phyloP scores from a whole-genome alignment of 371 early-diverging fungal genomes.

The Batkoa obscura region DNA sequence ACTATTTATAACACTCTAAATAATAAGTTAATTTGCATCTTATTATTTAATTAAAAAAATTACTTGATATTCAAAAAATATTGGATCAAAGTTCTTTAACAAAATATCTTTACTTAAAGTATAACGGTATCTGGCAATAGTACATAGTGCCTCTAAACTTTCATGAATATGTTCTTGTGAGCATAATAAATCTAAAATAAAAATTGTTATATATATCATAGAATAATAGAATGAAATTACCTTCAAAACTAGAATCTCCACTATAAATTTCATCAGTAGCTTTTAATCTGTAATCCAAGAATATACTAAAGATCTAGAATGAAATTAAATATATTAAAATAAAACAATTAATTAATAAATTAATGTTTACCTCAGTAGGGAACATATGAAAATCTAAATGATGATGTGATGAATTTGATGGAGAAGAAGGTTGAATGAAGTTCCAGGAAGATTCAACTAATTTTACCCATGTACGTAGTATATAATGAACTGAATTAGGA shows the following conservation, averaged over 20 bases:
- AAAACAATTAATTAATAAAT: slow-evolving; percentile 4
- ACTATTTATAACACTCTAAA: no score
- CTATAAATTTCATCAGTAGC: slow-evolving; percentile 13
- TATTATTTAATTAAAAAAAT: no score
- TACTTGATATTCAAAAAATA: neutral
- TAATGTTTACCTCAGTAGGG: neutral
- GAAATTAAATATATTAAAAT: slow-evolving; percentile 12
- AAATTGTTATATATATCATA: no score
- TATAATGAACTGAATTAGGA: slow-evolving; percentile 55
- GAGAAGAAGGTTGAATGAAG: slow-evolving; percentile 21
- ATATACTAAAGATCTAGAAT: slow-evolving; percentile 6
- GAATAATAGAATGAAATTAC: neutral
- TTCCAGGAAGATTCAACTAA: slow-evolving; percentile 38
- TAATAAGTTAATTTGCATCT: no score
- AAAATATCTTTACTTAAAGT: neutral
- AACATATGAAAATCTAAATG: neutral
- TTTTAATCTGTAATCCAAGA: slow-evolving; percentile 3
- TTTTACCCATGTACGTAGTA: slow-evolving; percentile 72
- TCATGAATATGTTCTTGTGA: neutral
- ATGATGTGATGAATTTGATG: slow-evolving; percentile 19
- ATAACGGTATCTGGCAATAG: slow-evolving; percentile 5
- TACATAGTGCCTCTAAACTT: neutral
- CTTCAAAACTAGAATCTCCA: slow-evolving; percentile 10
- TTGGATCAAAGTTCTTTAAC: neutral
- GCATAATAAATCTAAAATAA: neutral